phyloP scores from a whole-genome alignment of 139 green algal species.

The Chlamydomonas urium region DNA sequence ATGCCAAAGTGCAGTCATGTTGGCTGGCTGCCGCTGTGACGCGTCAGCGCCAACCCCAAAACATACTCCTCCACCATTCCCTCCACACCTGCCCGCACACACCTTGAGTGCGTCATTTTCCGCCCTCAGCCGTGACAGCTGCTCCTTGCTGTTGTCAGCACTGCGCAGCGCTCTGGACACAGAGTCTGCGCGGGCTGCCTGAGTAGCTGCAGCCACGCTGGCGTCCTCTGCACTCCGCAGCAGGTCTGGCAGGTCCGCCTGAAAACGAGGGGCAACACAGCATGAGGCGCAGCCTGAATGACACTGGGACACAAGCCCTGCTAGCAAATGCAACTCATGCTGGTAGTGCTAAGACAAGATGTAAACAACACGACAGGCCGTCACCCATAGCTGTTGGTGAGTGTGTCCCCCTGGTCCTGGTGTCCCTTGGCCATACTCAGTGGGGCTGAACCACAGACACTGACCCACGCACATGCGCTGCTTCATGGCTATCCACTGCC shows the following conservation, averaged over 20 bases:
- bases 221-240: slow-evolving; percentile 40
- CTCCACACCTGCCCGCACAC: slow-evolving; percentile 55
- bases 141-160: slow-evolving; percentile 28
- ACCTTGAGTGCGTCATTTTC: slow-evolving; percentile 69
- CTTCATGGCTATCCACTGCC: no score
- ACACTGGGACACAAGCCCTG: not conserved
- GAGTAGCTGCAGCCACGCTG: slow-evolving; percentile 35
- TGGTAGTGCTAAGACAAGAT: not conserved
- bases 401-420: not conserved
- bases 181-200: slow-evolving; percentile 42
- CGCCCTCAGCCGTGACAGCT: slow-evolving; percentile 23
- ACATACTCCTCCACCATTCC: not conserved
- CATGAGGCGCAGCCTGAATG: not conserved
- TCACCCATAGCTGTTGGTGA: not conserved
- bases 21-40: no score
- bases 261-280: not conserved
- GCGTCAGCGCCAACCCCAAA: no score
- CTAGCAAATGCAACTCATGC: not conserved
- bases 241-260: not conserved
- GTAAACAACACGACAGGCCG: not conserved
- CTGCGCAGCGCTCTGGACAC: slow-evolving; percentile 37
- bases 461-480: no score
- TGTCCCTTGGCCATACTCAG: no score
- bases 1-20: no score
- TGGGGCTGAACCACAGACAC: no score